Percentiles rank a stretch among this genome's conserved stretches.
Conservation (phyloP, 169 alveolate species). For the Plasmodium yoelii region DNA sequence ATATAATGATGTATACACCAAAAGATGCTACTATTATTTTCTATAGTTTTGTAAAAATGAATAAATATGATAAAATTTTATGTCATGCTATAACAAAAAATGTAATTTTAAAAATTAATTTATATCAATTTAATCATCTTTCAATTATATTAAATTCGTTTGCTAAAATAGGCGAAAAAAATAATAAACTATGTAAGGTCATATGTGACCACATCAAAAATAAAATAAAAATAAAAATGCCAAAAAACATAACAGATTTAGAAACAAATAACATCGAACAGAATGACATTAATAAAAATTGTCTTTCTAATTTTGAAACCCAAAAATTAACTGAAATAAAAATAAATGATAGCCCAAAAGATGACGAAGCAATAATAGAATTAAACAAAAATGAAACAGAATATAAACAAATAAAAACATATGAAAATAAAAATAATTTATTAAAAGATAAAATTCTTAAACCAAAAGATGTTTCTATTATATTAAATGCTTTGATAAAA, state of each 20-base stretch:
- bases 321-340: background rate
- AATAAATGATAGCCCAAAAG: background rate
- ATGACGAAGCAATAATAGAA: background rate
- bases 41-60: slow-evolving; percentile 41
- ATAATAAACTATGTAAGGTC: slow-evolving; percentile 42
- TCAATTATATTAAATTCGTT: slow-evolving; percentile 48
- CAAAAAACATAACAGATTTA: background rate
- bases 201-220: slow-evolving; percentile 45
- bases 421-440: background rate
- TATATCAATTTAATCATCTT: slow-evolving; percentile 38
- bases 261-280: background rate
- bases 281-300: background rate
- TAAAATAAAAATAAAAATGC: background rate
- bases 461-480: slow-evolving; percentile 64
- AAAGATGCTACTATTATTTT: slow-evolving; percentile 49
- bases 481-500: slow-evolving; percentile 40
- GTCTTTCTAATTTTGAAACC: background rate
- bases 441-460: slow-evolving; percentile 5
- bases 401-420: background rate
- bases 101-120: slow-evolving; percentile 20
- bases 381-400: background rate
- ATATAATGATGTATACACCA: slow-evolving; percentile 30
- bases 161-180: slow-evolving; percentile 43
- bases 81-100: slow-evolving; percentile 26
- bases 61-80: slow-evolving; percentile 30